Evolutionary conservation across 441 rosid species (phyloP).

Genomic region (Francoa sonchifolia): DNA sequence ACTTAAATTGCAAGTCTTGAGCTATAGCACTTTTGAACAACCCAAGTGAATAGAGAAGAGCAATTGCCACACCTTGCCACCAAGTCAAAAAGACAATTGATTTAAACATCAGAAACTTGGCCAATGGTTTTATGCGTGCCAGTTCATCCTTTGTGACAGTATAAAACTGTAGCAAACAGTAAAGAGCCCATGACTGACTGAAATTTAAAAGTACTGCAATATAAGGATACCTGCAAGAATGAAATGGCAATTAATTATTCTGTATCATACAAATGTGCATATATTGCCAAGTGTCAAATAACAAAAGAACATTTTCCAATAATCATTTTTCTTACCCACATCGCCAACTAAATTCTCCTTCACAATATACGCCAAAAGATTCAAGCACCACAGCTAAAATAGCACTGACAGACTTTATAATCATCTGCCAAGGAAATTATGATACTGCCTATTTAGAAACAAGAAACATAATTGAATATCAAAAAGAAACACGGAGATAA

Average conservation of each 20-base stretch:
- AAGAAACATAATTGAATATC: constrained; percentile 12
- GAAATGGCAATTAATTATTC: constrained; percentile 12
- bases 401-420: constrained; percentile 74
- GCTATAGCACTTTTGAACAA: constrained; percentile 77
- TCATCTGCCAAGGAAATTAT: constrained; percentile 68
- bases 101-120: constrained; percentile 86
- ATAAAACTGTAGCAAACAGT: constrained; percentile 92
- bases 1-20: constrained; percentile 73
- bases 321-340: constrained; percentile 99
- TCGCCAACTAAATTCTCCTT: constrained; percentile 81
- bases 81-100: constrained; percentile 96
- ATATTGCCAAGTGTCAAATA: too few species aligned
- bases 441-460: constrained; percentile 4
- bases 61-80: constrained; percentile 99
- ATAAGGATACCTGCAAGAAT: constrained; percentile 73
- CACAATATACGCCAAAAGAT: constrained; percentile 84
- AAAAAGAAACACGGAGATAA: constrained; percentile 6
- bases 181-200: constrained; percentile 97
- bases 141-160: constrained; percentile 79
- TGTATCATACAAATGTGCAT: too few species aligned
- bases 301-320: too few species aligned
- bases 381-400: constrained; percentile 81
- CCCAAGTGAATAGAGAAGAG: constrained; percentile 71
- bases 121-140: constrained; percentile 83
- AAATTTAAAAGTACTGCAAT: constrained; percentile 91